A percentile compares a stretch with the other conserved stretches of the same genome.
These are phyloP conservation scores for Wilhelminamyces savonicus DNA, from an alignment of 805 yeast species.

Conservation along the genomic window DNA sequence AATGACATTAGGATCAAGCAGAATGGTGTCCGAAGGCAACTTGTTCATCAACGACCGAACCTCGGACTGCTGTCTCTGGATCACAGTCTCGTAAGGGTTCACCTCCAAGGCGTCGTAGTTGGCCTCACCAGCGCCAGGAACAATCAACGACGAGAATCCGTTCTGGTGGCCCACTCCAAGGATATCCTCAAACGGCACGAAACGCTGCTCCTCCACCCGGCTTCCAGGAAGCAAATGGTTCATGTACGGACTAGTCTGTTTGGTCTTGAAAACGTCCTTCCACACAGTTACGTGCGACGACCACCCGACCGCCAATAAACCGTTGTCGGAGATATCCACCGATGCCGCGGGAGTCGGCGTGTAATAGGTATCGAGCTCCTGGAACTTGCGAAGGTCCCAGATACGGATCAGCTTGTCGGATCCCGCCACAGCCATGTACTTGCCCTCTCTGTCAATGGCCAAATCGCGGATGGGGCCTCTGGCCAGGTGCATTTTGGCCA, in stretches of 20 bases:
- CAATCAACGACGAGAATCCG: slow-evolving; percentile 57
- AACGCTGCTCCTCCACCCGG: slow-evolving; percentile 57
- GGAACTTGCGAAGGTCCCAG: slow-evolving; percentile 88
- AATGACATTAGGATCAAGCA: slow-evolving; percentile 81
- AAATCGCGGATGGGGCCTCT: slow-evolving; percentile 84
- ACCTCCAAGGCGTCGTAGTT: slow-evolving; percentile 90
- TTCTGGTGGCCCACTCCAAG: slow-evolving; percentile 77
- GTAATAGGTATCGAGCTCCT: slow-evolving; percentile 62
- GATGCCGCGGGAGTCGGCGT: slow-evolving; percentile 83
- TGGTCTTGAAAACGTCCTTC: slow-evolving; percentile 73
- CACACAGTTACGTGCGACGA: slow-evolving; percentile 93
- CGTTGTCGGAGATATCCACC: slow-evolving; percentile 78
- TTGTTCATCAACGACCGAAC: slow-evolving; percentile 82
- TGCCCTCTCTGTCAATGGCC: slow-evolving; percentile 86
- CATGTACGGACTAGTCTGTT: slow-evolving; percentile 87
- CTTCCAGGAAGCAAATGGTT: slow-evolving; percentile 79
- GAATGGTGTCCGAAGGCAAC: slow-evolving; percentile 85
- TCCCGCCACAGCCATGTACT: slow-evolving; percentile 90
- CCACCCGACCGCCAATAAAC: slow-evolving; percentile 85
- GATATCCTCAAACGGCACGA: slow-evolving; percentile 96
- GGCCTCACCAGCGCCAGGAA: slow-evolving; percentile 98
- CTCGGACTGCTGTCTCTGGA: slow-evolving; percentile 91
- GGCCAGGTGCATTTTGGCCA: slow-evolving; percentile 74
- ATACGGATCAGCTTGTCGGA: slow-evolving; percentile 78
- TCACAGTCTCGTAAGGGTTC: slow-evolving; percentile 87